These are phyloP conservation scores for Pseudonitzschia pungens DNA, from an alignment of 108 stramenopile species.

Conservation along the genomic window DNA sequence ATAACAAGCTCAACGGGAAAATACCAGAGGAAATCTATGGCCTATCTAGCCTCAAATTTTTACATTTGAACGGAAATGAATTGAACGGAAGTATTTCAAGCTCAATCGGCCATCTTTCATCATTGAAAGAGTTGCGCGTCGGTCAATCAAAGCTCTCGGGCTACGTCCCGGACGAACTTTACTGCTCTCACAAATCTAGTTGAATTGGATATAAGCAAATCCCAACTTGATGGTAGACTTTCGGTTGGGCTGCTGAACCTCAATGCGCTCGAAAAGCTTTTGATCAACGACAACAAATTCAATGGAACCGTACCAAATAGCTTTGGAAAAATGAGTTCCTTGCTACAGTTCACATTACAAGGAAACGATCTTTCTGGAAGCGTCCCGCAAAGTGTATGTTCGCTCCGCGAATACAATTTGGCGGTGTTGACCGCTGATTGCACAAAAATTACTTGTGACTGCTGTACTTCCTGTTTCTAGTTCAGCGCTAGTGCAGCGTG, in stretches of 20 bases:
- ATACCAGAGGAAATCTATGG: slow-evolving; percentile 19
- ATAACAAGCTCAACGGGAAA: slow-evolving; percentile 16
- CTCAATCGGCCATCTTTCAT: slow-evolving; percentile 42
- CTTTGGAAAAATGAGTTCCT: slow-evolving; percentile 13
- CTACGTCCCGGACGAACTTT: slow-evolving; percentile 36
- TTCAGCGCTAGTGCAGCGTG: too few relatives aligned
- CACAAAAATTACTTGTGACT: slow-evolving; percentile 31
- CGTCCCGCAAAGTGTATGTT: slow-evolving; percentile 28
- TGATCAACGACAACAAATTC: slow-evolving; percentile 26
- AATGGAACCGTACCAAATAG: slow-evolving; percentile 21
- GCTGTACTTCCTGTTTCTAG: slow-evolving; percentile 33
- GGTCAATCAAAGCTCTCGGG: slow-evolving; percentile 41
- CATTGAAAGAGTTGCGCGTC: slow-evolving; percentile 17
- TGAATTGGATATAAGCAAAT: slow-evolving; percentile 47
- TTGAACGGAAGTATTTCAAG: slow-evolving; percentile 44
- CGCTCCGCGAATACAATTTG: slow-evolving; percentile 21
- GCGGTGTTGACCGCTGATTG: slow-evolving; percentile 32
- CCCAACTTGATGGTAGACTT: slow-evolving; percentile 31
- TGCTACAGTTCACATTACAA: slow-evolving; percentile 25
- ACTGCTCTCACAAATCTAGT: slow-evolving; percentile 26
- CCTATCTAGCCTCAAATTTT: slow-evolving; percentile 24
- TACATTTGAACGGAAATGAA: slow-evolving; percentile 60
- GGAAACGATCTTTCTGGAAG: slow-evolving; percentile 30
- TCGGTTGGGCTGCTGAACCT: slow-evolving; percentile 18
- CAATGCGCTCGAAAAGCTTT: slow-evolving; percentile 11